phyloP scores from a whole-genome alignment of 2,329 filamentous ascomycete species.

The Drechmeria coniospora region DNA sequence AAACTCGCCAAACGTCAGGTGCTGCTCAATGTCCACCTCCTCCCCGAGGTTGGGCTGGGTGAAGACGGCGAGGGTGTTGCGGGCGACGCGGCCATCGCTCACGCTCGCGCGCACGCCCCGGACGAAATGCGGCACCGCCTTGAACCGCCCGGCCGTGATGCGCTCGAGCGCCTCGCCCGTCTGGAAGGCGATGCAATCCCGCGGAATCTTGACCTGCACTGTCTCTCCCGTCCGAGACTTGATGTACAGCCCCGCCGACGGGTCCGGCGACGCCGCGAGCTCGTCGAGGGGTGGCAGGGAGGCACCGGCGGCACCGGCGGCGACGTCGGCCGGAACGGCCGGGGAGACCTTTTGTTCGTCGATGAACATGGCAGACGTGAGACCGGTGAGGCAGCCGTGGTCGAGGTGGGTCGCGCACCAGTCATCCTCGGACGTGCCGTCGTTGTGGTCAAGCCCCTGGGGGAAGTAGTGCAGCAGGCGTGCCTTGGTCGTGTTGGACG shows the following conservation, averaged over 20 bases:
- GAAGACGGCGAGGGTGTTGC: conserved; percentile 90
- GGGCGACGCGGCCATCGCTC: conserved; percentile 40
- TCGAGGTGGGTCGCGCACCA: conserved; percentile 91
- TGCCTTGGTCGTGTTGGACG: conserved; percentile 80
- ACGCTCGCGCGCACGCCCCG: conserved; percentile 50
- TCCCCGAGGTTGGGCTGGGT: conserved; percentile 89
- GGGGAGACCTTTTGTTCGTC: conserved; percentile 46
- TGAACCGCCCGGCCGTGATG: conserved; percentile 83
- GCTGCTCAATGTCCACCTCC: conserved; percentile 52
- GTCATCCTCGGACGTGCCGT: conserved; percentile 50
- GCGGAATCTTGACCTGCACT: conserved; percentile 84
- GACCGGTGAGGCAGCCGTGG: conserved; percentile 82
- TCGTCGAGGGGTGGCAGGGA: conserved; percentile 45
- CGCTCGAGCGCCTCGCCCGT: conserved; percentile 83
- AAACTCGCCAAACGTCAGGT: conserved; percentile 61
- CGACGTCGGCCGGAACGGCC: conserved; percentile 14
- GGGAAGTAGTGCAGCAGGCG: conserved; percentile 89
- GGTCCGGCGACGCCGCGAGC: conserved; percentile 62
- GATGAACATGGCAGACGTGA: conserved; percentile 93
- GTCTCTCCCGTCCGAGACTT: conserved; percentile 66
- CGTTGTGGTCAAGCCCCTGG: conserved; percentile 17
- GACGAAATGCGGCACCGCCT: conserved; percentile 92
- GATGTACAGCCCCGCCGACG: conserved; percentile 83
- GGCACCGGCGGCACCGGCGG: conserved; percentile 9
- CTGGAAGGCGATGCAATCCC: conserved; percentile 88